phyloP scores from a whole-genome alignment of 1,284 basidiomycete genomes.

The Cryptococcus sp. region DNA sequence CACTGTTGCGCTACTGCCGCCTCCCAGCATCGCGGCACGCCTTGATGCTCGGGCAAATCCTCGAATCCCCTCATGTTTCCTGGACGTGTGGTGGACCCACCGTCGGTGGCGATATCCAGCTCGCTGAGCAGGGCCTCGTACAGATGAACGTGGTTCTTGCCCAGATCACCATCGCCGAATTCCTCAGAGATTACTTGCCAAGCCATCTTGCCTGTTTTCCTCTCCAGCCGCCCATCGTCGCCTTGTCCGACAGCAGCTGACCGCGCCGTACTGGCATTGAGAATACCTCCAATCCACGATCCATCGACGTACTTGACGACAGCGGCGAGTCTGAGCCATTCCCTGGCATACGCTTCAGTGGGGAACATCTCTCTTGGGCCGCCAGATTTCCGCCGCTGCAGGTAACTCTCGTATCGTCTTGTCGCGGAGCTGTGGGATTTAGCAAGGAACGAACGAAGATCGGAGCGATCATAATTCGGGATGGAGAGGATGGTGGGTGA shows the following conservation, averaged over 20 bases:
- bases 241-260: neutral
- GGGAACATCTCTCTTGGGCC: slow-evolving; percentile 41
- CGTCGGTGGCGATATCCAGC: slow-evolving; percentile 10
- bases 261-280: slow-evolving; percentile 18
- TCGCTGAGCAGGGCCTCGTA: slow-evolving; percentile 30
- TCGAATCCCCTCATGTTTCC: slow-evolving; percentile 32
- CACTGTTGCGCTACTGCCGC: slow-evolving; percentile 44
- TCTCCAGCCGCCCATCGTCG: slow-evolving; percentile 13
- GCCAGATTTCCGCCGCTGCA: slow-evolving; percentile 28
- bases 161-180: slow-evolving; percentile 45
- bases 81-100: slow-evolving; percentile 6
- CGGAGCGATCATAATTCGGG: slow-evolving; percentile 15
- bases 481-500: slow-evolving; percentile 26
- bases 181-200: slow-evolving; percentile 50
- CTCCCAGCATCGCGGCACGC: slow-evolving; percentile 37
- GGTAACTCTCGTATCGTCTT: slow-evolving; percentile 31
- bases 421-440: slow-evolving; percentile 19
- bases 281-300: slow-evolving; percentile 29
- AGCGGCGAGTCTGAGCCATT: slow-evolving; percentile 35
- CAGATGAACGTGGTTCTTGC: slow-evolving; percentile 41
- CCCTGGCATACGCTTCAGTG: slow-evolving; percentile 24
- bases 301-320: slow-evolving; percentile 48
- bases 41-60: slow-evolving; percentile 22
- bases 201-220: slow-evolving; percentile 32
- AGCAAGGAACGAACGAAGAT: slow-evolving; percentile 16